Evolutionary conservation across 805 yeast species (phyloP), one percentile per base, ranked within the genome.

Genomic region (Hemisphaericaspora nanyangensis): DNA sequence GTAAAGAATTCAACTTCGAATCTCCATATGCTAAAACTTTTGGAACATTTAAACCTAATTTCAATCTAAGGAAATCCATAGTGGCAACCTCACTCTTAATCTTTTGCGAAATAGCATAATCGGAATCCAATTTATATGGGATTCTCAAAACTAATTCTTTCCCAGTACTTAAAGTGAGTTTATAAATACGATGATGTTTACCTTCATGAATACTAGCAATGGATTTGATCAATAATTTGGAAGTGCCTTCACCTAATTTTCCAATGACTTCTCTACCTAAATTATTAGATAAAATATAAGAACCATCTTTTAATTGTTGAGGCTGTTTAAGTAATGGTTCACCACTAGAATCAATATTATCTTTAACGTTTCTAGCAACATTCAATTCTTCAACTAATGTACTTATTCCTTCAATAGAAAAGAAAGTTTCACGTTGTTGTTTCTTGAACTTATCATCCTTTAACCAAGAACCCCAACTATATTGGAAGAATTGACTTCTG

Each of bases 401-500:
- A 39, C 77, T 74, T 37, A 86, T 65, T 4, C 96, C 98, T 54
- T 80, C 81, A 37, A 93, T 72, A 3, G 93, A 82, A 61, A 91
- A 91, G 46, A 72, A 74, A 16, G 97, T 91, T 40, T 75, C 76
- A 62, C 99, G 79, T 49, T 78, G 79, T 12, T 72, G 78, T 54
- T 86, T 84, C 58, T 93, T 90, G 24, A 61, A 62, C 40, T 71
- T 74, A 57, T 93, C 96, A 55, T 91, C 78, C 46, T 73, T 77
- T 52, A 90, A 66, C 98, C 98, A 91, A 6, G 95, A 76, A 34
- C 99, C 99, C 95, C 98, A 91, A 3, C 93, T 72, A 58, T 89
- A 91, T 51, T 84, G 79, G 70, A 87, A 91, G 54, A 93, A 86
- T 31, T 78, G 70, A 40, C 74, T 76, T 60, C 90, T 73, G 35